These are phyloP conservation scores for Pyrenophora seminiperda DNA, from an alignment of 2,329 filamentous ascomycete species.

Conservation along the genomic window DNA sequence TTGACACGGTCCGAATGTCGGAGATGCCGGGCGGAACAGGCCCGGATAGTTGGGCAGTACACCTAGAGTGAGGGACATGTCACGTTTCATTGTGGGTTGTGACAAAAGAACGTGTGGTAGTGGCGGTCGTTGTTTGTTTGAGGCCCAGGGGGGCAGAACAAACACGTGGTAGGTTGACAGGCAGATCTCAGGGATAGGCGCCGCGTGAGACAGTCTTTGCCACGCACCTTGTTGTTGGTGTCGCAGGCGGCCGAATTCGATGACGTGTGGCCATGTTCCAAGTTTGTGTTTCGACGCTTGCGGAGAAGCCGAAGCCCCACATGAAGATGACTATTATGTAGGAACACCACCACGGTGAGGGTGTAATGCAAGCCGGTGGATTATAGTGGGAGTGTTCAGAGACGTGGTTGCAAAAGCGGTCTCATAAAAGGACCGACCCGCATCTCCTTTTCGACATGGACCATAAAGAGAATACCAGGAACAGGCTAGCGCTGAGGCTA, in stretches of 20 bases:
- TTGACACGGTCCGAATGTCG: no score
- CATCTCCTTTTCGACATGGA: slow-evolving; percentile 19
- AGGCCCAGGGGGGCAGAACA: background rate
- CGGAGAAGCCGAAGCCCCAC: slow-evolving; percentile 3
- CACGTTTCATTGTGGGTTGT: no score
- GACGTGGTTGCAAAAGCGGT: slow-evolving; percentile 1
- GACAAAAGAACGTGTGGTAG: no score
- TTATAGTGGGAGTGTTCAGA: background rate
- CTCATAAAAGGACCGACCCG: slow-evolving; percentile 22
- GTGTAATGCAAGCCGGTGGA: background rate
- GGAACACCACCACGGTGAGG: background rate
- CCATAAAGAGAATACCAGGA: slow-evolving; percentile 18
- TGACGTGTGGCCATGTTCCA: slow-evolving; percentile 12
- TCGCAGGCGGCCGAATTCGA: background rate
- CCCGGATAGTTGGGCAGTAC: no score
- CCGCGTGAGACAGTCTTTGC: slow-evolving; percentile 3
- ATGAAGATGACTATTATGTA: background rate
- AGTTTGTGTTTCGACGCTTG: slow-evolving; percentile 8
- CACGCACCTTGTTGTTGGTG: background rate
- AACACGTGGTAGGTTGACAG: background rate
- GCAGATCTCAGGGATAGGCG: background rate
- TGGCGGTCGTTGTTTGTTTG: no score
- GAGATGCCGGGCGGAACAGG: no score
- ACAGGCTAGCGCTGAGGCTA: slow-evolving; percentile 20
- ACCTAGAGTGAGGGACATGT: no score